These are phyloP conservation scores for Metarhizium robertsii DNA, from an alignment of 2,329 filamentous ascomycete species.

Conservation along the genomic window DNA sequence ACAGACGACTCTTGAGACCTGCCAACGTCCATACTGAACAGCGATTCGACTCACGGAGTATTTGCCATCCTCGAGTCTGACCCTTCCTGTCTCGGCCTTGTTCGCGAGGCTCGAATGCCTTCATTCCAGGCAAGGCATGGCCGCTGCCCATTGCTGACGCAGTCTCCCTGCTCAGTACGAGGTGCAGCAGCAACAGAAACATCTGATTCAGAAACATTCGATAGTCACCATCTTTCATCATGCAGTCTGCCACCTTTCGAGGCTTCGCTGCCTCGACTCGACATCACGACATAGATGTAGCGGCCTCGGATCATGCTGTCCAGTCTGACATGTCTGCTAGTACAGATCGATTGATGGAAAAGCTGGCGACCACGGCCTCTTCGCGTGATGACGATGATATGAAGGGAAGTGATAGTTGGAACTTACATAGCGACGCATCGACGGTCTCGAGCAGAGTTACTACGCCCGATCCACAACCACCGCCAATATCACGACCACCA, in stretches of 20 bases:
- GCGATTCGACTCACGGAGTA: neutral
- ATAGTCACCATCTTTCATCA: neutral
- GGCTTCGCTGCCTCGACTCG: neutral
- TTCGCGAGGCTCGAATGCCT: constrained; percentile 5
- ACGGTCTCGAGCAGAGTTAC: constrained; percentile 19
- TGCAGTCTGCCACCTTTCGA: neutral
- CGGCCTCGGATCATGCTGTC: neutral
- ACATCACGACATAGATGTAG: neutral
- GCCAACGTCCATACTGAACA: neutral
- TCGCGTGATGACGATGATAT: constrained; percentile 17
- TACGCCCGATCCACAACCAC: constrained; percentile 15
- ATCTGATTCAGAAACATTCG: neutral
- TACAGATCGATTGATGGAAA: neutral
- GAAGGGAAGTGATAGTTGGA: constrained; percentile 18
- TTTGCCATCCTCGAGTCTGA: neutral
- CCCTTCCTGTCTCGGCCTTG: neutral
- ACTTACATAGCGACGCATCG: constrained; percentile 17
- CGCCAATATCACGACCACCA: constrained; percentile 7
- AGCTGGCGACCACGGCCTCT: constrained; percentile 12
- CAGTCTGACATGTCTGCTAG: neutral
- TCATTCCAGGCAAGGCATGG: constrained; percentile 6
- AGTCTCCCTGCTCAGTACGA: constrained; percentile 5
- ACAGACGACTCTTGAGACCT: neutral
- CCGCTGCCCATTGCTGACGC: constrained; percentile 7
- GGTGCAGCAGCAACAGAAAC: neutral